A percentile compares a stretch with the other conserved stretches of the same genome.
These are phyloP conservation scores for Myxozyma nipponensis DNA, from an alignment of 805 yeast genomes.

Conservation along the genomic window DNA sequence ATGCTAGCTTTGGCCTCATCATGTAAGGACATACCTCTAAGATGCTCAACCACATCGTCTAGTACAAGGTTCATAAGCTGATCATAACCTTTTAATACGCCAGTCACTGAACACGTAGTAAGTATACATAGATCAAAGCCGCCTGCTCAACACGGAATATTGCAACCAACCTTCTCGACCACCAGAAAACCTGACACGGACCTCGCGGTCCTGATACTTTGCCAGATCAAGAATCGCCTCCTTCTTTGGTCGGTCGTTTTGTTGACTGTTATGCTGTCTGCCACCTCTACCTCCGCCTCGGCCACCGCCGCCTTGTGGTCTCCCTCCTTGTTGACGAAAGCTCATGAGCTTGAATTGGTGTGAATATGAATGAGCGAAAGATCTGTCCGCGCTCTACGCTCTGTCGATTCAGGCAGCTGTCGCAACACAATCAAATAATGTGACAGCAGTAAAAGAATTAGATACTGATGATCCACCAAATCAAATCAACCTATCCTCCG, in stretches of 20 bases:
- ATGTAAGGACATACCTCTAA: conserved; percentile 47
- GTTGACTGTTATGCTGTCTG: conserved; percentile 18
- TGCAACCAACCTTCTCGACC: conserved; percentile 56
- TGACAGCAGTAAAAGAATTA: too few relatives aligned
- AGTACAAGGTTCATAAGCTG: conserved; percentile 84
- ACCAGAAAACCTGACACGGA: conserved; percentile 77
- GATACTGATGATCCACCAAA: too few relatives aligned
- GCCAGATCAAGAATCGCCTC: conserved; percentile 83
- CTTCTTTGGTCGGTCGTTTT: conserved; percentile 72
- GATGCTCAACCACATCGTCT: conserved; percentile 59
- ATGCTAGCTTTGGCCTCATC: neutral
- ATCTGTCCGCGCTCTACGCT: too few relatives aligned
- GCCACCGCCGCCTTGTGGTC: neutral
- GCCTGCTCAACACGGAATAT: neutral
- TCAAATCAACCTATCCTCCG: too few relatives aligned
- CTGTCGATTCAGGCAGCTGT: too few relatives aligned
- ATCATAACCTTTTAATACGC: conserved; percentile 84
- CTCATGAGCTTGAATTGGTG: too few relatives aligned
- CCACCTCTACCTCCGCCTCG: conserved; percentile 5
- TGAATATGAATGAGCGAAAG: too few relatives aligned
- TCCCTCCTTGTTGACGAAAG: conserved; percentile 8
- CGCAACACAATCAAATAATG: too few relatives aligned
- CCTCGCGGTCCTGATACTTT: conserved; percentile 65
- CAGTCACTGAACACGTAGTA: conserved; percentile 46
- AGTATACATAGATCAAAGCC: neutral